A percentile compares a stretch with the other conserved stretches of the same genome.
These are phyloP conservation scores for Bothriochloa decipiens DNA, from an alignment of 176 grass and related monocot species.

Conservation along the genomic window DNA sequence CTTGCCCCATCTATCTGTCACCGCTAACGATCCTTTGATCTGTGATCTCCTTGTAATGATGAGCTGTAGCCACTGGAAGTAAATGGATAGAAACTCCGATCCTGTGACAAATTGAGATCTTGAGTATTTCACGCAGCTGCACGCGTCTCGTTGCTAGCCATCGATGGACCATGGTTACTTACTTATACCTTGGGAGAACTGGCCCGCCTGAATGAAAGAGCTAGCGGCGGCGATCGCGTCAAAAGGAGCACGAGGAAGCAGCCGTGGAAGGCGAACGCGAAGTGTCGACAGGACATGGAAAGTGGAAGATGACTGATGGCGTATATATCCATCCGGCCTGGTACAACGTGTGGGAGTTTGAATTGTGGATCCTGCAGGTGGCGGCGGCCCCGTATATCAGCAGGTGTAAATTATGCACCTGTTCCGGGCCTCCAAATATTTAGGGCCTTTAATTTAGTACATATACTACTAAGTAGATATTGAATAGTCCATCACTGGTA, in stretches of 20 bases:
- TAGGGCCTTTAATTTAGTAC: no score
- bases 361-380: background rate
- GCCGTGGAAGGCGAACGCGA: background rate
- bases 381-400: no score
- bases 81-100: background rate
- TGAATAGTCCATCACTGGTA: no score
- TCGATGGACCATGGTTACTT: background rate
- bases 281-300: background rate
- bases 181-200: background rate
- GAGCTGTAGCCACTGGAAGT: background rate
- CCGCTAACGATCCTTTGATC: background rate
- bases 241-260: background rate
- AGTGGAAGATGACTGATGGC: background rate
- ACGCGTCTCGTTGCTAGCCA: background rate
- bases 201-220: background rate
- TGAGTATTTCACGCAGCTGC: background rate
- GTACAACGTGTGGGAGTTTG: background rate
- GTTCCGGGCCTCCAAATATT: no score
- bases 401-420: no score
- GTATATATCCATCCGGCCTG: no score
- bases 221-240: background rate
- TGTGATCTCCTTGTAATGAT: background rate
- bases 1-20: constrained; percentile 9
- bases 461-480: no score
- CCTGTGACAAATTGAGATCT: background rate